Evolutionary conservation across 495 filamentous ascomycete species (phyloP).

Genomic region (Aspergillus affinis): DNA sequence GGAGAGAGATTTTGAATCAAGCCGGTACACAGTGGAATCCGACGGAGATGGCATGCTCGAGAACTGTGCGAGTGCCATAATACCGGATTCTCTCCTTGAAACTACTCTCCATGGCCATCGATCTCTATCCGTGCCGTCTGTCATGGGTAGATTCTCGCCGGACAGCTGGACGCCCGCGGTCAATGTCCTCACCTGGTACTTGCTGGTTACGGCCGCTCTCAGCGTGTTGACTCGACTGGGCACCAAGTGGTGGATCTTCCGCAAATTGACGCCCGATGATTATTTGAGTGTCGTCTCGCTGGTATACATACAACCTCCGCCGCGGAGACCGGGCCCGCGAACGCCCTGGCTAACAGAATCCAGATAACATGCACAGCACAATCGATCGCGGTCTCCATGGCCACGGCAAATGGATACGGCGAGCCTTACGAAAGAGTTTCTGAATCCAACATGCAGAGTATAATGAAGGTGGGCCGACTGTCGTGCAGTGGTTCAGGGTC

Average conservation of each 20-base stretch:
- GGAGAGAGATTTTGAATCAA: not conserved
- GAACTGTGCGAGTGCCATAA: not conserved
- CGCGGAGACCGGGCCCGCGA: no score
- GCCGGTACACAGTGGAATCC: no score
- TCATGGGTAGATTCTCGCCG: constrained; percentile 4
- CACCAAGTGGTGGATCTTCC: constrained; percentile 9
- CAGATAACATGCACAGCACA: constrained; percentile 4
- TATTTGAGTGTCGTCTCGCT: constrained; percentile 8
- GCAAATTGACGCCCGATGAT: constrained; percentile 5
- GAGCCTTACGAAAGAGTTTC: not conserved
- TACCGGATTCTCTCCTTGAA: not conserved
- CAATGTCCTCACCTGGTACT: constrained; percentile 11
- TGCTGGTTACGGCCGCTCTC: constrained; percentile 8
- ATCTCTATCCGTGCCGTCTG: not conserved
- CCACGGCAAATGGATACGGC: constrained; percentile 12
- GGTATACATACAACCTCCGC: not conserved
- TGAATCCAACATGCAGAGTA: not conserved
- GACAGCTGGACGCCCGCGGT: constrained; percentile 8
- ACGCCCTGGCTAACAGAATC: not conserved
- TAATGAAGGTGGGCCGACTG: constrained; percentile 8
- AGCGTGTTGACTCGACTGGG: constrained; percentile 10
- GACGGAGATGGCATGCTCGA: not conserved
- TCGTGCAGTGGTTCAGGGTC: not conserved
- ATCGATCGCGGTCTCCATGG: constrained; percentile 7
- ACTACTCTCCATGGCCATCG: not conserved